These are phyloP conservation scores for Aspergillus fumigatus DNA, from an alignment of 2,329 filamentous ascomycete species.

Conservation along the genomic window DNA sequence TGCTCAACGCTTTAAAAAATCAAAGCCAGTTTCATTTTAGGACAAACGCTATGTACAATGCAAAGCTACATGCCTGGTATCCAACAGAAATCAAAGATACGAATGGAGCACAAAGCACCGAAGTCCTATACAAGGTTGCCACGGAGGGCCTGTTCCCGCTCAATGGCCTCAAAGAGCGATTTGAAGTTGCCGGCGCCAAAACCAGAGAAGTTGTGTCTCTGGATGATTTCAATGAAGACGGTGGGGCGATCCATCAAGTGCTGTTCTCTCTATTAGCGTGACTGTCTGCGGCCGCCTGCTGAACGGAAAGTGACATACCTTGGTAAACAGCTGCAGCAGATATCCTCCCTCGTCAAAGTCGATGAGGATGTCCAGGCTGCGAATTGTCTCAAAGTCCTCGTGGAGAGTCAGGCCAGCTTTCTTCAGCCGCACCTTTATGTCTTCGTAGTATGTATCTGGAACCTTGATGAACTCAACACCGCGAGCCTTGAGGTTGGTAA, in stretches of 20 bases:
- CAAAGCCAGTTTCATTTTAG: not conserved
- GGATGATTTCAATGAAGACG: conserved; percentile 95
- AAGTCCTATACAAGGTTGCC: conserved; percentile 61
- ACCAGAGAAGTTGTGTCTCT: conserved; percentile 82
- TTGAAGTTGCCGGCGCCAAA: conserved; percentile 97
- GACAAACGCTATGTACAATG: not conserved
- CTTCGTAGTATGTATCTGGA: conserved; percentile 77
- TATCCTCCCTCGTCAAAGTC: conserved; percentile 95
- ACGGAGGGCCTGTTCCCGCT: conserved; percentile 80
- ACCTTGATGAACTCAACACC: conserved; percentile 92
- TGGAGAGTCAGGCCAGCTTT: conserved; percentile 57
- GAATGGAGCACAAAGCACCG: not conserved
- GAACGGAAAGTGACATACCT: conserved; percentile 36
- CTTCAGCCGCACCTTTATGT: conserved; percentile 69
- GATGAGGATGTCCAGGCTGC: conserved; percentile 79
- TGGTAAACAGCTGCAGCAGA: conserved; percentile 69
- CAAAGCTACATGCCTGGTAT: not conserved
- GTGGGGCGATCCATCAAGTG: conserved; percentile 92
- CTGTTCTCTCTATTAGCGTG: conserved; percentile 24
- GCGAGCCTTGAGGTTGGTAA: conserved; percentile 73
- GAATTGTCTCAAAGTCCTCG: conserved; percentile 75
- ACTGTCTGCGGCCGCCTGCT: not conserved
- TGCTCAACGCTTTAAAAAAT: not conserved
- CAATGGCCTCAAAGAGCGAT: conserved; percentile 90
- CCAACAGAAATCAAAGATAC: not conserved